Percentiles rank a stretch among this genome's conserved stretches.
Evolutionary conservation across 495 filamentous ascomycete genomes (phyloP).

Genomic region (Tuber brumale): DNA sequence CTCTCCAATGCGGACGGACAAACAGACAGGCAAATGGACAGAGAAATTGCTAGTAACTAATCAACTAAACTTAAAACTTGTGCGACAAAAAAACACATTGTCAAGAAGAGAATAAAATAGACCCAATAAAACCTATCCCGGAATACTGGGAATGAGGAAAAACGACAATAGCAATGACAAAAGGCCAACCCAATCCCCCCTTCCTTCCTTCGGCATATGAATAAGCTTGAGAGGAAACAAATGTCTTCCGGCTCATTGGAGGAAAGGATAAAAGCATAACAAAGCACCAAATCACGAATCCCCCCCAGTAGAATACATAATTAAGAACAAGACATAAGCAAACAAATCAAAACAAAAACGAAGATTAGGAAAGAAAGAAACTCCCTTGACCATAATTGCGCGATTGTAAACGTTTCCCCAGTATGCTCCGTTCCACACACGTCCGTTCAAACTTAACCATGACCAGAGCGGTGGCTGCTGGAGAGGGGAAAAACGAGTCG

Average conservation of each 20-base stretch:
- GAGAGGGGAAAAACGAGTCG: not conserved
- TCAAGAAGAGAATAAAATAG: not conserved
- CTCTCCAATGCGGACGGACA: not conserved
- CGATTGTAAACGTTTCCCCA: not conserved
- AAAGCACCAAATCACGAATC: slow-evolving; percentile 16
- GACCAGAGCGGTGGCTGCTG: not conserved
- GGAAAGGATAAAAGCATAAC: not conserved
- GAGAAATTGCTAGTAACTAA: not conserved
- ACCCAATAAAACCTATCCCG: not conserved
- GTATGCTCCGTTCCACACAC: not conserved
- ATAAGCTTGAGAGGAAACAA: not conserved
- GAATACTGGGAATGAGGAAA: not conserved
- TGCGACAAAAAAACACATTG: not conserved
- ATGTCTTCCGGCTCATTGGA: not conserved
- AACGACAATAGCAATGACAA: not conserved
- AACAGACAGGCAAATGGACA: not conserved
- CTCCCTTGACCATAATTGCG: not conserved
- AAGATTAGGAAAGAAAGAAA: not conserved
- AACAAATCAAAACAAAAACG: not conserved
- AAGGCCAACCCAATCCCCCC: not conserved
- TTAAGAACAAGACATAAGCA: slow-evolving; percentile 16
- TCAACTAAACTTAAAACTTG: not conserved
- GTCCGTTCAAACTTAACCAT: not conserved
- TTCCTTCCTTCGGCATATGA: not conserved
- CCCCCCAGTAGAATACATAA: slow-evolving; percentile 24